phyloP scores from a whole-genome alignment of 2,329 filamentous ascomycete species.

The Rutstroemia sp. region DNA sequence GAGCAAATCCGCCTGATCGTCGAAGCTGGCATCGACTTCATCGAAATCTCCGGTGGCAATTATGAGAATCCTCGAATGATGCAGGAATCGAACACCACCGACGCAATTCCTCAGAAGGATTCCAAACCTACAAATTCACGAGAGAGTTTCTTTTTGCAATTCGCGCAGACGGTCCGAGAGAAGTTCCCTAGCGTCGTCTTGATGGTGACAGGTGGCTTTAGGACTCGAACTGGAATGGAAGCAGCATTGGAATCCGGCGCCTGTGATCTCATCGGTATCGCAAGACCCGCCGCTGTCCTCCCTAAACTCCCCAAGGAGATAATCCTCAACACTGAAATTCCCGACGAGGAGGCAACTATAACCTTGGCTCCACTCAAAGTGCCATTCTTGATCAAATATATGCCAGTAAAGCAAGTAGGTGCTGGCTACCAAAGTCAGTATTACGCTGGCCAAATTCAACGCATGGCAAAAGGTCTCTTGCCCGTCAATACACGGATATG shows the following conservation, averaged over 20 bases:
- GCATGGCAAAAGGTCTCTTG: slow-evolving; percentile 17
- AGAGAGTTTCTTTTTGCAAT: slow-evolving; percentile 64
- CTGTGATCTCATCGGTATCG: slow-evolving; percentile 44
- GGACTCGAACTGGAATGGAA: slow-evolving; percentile 43
- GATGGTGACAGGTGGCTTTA: slow-evolving; percentile 58
- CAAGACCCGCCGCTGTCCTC: slow-evolving; percentile 37
- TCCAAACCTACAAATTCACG: slow-evolving; percentile 41
- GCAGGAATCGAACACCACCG: neutral
- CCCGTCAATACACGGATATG: neutral
- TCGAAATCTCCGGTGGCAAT: slow-evolving; percentile 58
- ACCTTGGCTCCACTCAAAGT: slow-evolving; percentile 3
- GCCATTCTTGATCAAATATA: slow-evolving; percentile 7
- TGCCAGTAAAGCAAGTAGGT: slow-evolving; percentile 13
- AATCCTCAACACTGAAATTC: slow-evolving; percentile 28
- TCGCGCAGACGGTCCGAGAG: slow-evolving; percentile 44
- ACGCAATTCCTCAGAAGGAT: slow-evolving; percentile 17
- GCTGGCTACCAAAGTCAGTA: slow-evolving; percentile 16
- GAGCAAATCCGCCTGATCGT: slow-evolving; percentile 48
- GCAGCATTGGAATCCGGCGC: slow-evolving; percentile 38
- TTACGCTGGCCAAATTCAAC: slow-evolving; percentile 26
- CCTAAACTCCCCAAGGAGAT: slow-evolving; percentile 34
- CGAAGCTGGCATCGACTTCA: slow-evolving; percentile 50
- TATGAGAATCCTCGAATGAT: slow-evolving; percentile 42
- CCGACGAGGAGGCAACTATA: slow-evolving; percentile 20
- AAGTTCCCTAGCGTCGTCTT: slow-evolving; percentile 38